Conservation (phyloP, 257 asterid genomes). For the Solanum neorickii region DNA sequence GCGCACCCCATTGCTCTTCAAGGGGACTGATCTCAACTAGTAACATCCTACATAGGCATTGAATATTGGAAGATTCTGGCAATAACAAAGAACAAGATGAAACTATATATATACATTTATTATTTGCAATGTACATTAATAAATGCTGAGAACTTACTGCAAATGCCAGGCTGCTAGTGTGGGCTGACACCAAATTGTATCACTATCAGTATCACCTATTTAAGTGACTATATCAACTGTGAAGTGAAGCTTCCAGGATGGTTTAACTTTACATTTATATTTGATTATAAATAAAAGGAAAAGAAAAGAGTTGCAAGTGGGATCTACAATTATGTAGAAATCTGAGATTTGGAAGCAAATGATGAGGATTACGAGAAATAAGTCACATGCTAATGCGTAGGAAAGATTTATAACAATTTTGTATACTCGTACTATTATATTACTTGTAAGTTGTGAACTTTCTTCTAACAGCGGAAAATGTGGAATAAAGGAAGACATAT, state of each 20-base stretch:
- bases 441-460: neutral
- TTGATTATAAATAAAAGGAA: neutral
- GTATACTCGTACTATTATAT: neutral
- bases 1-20: constrained; percentile 60
- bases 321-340: neutral
- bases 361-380: constrained; percentile 22
- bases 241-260: constrained; percentile 7
- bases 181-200: neutral
- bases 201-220: neutral
- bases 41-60: constrained; percentile 9
- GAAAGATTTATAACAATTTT: neutral
- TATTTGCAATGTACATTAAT: neutral
- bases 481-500: neutral
- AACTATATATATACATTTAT: neutral
- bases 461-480: neutral
- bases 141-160: neutral
- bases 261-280: neutral
- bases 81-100: neutral
- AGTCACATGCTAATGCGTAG: constrained; percentile 43
- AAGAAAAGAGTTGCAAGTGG: constrained; percentile 5
- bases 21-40: neutral
- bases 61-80: neutral
- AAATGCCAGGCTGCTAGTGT: neutral
- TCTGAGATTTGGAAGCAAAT: neutral
- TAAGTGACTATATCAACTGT: neutral